Evolutionary conservation across 2,329 filamentous ascomycete species (phyloP).

Genomic region (Fonsecaea pugnacius): DNA sequence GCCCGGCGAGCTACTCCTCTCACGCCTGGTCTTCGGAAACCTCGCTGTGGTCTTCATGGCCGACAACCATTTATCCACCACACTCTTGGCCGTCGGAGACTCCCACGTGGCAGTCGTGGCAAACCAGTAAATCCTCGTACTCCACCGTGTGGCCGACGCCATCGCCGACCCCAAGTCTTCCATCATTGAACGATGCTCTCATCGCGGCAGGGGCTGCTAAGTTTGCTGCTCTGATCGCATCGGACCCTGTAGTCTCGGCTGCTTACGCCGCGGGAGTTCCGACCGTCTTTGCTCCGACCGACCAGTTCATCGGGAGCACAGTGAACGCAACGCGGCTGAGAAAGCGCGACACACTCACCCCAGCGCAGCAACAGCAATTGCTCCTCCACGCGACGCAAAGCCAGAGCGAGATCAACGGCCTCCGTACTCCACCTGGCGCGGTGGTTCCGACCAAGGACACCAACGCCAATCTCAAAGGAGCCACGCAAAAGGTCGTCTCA

Average conservation of each 20-base stretch:
- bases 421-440: conserved; percentile 7
- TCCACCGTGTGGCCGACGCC: conserved; percentile 6
- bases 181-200: conserved; percentile 13
- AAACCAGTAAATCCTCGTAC: background rate
- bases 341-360: conserved; percentile 14
- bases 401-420: conserved; percentile 18
- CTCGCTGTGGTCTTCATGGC: conserved; percentile 1
- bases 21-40: background rate
- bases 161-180: conserved; percentile 5
- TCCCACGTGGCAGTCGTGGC: conserved; percentile 3
- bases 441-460: conserved; percentile 17
- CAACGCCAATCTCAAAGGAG: conserved; percentile 13
- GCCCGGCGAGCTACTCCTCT: background rate
- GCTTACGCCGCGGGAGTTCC: conserved; percentile 1
- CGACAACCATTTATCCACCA: background rate
- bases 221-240: conserved; percentile 15
- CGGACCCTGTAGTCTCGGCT: conserved; percentile 12
- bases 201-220: conserved; percentile 15
- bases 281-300: conserved; percentile 13
- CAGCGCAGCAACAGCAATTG: conserved; percentile 14
- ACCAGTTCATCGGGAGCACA: conserved; percentile 4
- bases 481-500: conserved; percentile 11
- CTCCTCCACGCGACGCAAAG: conserved; percentile 12
- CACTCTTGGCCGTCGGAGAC: background rate
- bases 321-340: background rate